Conservation (phyloP, 2,329 filamentous ascomycete genomes). For the Anisogramma anomala region DNA sequence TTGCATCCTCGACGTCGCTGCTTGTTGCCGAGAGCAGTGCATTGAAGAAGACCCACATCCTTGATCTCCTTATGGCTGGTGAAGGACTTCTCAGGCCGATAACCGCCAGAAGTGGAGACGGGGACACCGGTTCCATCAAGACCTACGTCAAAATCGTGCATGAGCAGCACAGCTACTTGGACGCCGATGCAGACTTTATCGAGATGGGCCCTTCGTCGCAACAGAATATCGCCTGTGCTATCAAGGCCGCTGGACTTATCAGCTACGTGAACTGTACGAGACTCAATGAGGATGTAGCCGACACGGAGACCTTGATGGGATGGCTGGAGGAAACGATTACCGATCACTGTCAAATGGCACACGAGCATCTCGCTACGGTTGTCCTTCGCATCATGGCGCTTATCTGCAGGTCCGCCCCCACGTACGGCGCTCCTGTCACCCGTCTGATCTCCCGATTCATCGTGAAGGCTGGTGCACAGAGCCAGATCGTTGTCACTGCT, state of each 20-base stretch:
- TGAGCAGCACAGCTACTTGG: slow-evolving; percentile 76
- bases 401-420: slow-evolving; percentile 61
- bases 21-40: slow-evolving; percentile 52
- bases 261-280: slow-evolving; percentile 78
- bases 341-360: slow-evolving; percentile 72
- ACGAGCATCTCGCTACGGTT: slow-evolving; percentile 62
- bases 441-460: slow-evolving; percentile 76
- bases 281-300: slow-evolving; percentile 69
- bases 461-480: slow-evolving; percentile 65
- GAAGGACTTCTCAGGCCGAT: slow-evolving; percentile 34
- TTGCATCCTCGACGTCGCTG: slow-evolving; percentile 67
- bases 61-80: slow-evolving; percentile 61
- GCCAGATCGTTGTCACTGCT: slow-evolving; percentile 60
- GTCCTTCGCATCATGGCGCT: slow-evolving; percentile 75
- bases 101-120: slow-evolving; percentile 32
- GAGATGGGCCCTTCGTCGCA: slow-evolving; percentile 77
- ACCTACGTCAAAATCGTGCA: slow-evolving; percentile 60
- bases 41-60: slow-evolving; percentile 50
- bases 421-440: slow-evolving; percentile 63
- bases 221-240: slow-evolving; percentile 72
- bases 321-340: slow-evolving; percentile 79
- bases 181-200: slow-evolving; percentile 83
- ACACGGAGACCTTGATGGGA: slow-evolving; percentile 63
- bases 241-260: slow-evolving; percentile 71
- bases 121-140: slow-evolving; percentile 46